phyloP scores from a whole-genome alignment of 306 rosid genomes.

The Castanea mollissima region DNA sequence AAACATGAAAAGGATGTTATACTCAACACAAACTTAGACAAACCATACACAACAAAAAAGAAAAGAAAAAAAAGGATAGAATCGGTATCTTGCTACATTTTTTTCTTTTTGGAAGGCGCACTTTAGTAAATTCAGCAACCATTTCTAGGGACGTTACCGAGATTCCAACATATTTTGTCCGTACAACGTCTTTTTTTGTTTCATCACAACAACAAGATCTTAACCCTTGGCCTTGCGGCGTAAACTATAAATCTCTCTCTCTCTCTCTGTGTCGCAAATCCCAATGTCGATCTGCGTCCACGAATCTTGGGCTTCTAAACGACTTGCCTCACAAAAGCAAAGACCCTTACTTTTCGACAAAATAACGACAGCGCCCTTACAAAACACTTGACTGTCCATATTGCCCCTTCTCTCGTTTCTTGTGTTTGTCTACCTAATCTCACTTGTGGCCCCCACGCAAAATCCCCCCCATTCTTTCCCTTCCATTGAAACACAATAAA shows the following conservation, averaged over 20 bases:
- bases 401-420: not conserved
- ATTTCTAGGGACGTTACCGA: not conserved
- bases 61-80: not conserved
- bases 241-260: not conserved
- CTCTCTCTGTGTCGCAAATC: conserved; percentile 42
- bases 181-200: conserved; percentile 2
- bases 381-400: not conserved
- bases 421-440: too few relatives aligned
- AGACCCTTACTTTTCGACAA: not conserved
- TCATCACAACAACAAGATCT: not conserved
- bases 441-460: not conserved
- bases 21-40: too few relatives aligned
- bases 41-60: too few relatives aligned
- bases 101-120: not conserved
- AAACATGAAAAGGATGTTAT: too few relatives aligned
- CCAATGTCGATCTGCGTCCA: conserved; percentile 59
- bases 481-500: too few relatives aligned
- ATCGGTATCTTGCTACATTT: not conserved
- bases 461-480: too few relatives aligned
- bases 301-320: conserved; percentile 41
- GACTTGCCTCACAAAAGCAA: not conserved
- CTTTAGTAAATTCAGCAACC: not conserved
- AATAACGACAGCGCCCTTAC: conserved; percentile 20
- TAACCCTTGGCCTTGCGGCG: conserved; percentile 1
- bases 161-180: conserved; percentile 27